Conservation (phyloP, 768 basidiomycete genomes). For the Boletus rubescentipes region DNA sequence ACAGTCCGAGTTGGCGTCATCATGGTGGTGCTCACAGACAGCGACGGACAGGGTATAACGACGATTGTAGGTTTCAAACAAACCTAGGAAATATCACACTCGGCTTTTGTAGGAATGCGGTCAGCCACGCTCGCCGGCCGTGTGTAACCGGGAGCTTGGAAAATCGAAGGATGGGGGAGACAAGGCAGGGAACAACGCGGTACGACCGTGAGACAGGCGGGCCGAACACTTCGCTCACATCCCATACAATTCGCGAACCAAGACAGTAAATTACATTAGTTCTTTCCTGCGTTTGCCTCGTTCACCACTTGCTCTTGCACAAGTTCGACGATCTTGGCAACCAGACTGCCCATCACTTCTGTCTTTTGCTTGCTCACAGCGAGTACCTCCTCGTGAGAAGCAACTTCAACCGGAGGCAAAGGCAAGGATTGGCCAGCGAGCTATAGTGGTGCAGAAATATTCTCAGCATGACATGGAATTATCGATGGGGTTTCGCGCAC, state of each 20-base stretch:
- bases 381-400: constrained; percentile 82
- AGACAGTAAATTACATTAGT: constrained; percentile 10
- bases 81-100: constrained; percentile 1
- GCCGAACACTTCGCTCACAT: neutral
- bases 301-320: constrained; percentile 21
- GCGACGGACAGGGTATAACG: constrained; percentile 14
- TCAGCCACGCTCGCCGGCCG: constrained; percentile 21
- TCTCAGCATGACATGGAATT: constrained; percentile 1
- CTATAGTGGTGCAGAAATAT: constrained; percentile 34
- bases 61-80: constrained; percentile 1
- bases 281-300: constrained; percentile 2
- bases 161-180: neutral
- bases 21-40: constrained; percentile 6
- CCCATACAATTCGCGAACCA: neutral
- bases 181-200: constrained; percentile 17
- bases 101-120: constrained; percentile 18
- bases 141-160: constrained; percentile 17
- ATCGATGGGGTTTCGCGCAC: constrained; percentile 35
- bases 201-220: constrained; percentile 23
- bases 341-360: constrained; percentile 67
- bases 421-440: constrained; percentile 56
- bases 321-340: constrained; percentile 59
- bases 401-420: constrained; percentile 42
- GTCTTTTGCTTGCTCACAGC: constrained; percentile 63
- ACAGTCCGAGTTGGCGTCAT: constrained; percentile 25